phyloP scores from a whole-genome alignment of 208 protist genomes.

The Trichomonas gallinae region DNA sequence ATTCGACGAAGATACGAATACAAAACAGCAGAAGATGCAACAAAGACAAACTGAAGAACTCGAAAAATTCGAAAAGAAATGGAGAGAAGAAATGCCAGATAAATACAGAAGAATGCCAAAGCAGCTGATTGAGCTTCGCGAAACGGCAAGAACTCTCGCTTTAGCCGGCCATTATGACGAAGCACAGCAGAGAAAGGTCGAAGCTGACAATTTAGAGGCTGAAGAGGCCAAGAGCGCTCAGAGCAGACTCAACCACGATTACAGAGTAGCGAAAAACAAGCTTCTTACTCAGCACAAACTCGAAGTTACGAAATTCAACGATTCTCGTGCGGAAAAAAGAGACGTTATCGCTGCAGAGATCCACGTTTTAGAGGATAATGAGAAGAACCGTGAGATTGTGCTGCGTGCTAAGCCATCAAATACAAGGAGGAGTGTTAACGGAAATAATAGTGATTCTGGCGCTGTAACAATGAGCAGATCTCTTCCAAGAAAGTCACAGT shows the following conservation, averaged over 20 bases:
- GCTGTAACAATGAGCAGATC: background rate
- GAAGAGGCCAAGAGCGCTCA: background rate
- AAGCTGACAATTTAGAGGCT: background rate
- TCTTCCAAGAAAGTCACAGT: background rate
- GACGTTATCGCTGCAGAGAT: background rate
- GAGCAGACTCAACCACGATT: background rate
- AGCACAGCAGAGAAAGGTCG: background rate
- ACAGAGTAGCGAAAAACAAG: background rate
- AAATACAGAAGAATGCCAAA: background rate
- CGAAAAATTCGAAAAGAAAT: background rate
- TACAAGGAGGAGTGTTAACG: background rate
- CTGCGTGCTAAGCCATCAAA: background rate
- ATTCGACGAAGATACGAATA: background rate
- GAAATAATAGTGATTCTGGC: background rate
- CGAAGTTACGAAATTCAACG: background rate
- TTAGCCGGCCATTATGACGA: background rate
- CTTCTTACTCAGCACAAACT: background rate
- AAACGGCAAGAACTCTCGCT: background rate
- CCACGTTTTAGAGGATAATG: background rate
- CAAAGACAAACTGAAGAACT: background rate
- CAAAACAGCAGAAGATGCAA: background rate
- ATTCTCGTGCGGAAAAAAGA: background rate
- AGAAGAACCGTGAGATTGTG: background rate
- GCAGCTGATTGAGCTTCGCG: background rate
- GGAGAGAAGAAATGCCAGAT: background rate